A percentile compares a stretch with the other conserved stretches of the same genome.
Conservation (phyloP, 2,329 filamentous ascomycete genomes). For the Stemphylium vesicarium region DNA sequence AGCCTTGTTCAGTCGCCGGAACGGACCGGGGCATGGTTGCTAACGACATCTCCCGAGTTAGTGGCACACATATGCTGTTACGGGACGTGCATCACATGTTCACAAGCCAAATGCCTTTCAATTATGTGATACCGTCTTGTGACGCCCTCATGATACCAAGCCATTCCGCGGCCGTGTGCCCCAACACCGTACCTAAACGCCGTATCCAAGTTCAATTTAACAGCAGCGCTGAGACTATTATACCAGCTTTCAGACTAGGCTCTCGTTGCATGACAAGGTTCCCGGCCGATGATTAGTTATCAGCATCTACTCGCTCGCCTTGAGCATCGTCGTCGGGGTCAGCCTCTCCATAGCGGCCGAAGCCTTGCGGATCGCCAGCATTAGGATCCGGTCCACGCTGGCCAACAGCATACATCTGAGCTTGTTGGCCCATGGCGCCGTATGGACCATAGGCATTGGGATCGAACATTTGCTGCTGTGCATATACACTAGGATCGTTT, state of each 20-base stretch:
- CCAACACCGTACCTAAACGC: slow-evolving; percentile 34
- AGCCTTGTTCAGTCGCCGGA: slow-evolving; percentile 5
- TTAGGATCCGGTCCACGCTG: slow-evolving; percentile 48
- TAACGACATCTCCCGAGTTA: background rate
- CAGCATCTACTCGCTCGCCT: slow-evolving; percentile 50
- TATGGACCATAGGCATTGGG: slow-evolving; percentile 84
- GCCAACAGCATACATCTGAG: slow-evolving; percentile 54
- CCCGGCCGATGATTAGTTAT: slow-evolving; percentile 21
- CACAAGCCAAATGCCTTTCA: slow-evolving; percentile 7
- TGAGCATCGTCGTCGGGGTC: slow-evolving; percentile 51
- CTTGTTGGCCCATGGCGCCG: slow-evolving; percentile 76
- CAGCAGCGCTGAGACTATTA: background rate
- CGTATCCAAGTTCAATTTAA: slow-evolving; percentile 9
- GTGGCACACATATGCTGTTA: background rate
- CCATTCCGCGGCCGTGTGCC: slow-evolving; percentile 45
- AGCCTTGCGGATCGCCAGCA: slow-evolving; percentile 47
- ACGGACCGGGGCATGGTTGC: slow-evolving; percentile 7
- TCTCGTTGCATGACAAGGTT: background rate
- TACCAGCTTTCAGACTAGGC: background rate
- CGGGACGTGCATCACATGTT: background rate
- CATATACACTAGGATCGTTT: slow-evolving; percentile 74
- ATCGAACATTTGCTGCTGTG: slow-evolving; percentile 81
- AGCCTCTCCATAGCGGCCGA: slow-evolving; percentile 46
- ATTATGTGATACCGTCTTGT: slow-evolving; percentile 28
- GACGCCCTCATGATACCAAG: slow-evolving; percentile 31